A percentile compares a stretch with the other conserved stretches of the same genome.
Evolutionary conservation across 768 basidiomycete species (phyloP).

Genomic region (Russula olivacea): DNA sequence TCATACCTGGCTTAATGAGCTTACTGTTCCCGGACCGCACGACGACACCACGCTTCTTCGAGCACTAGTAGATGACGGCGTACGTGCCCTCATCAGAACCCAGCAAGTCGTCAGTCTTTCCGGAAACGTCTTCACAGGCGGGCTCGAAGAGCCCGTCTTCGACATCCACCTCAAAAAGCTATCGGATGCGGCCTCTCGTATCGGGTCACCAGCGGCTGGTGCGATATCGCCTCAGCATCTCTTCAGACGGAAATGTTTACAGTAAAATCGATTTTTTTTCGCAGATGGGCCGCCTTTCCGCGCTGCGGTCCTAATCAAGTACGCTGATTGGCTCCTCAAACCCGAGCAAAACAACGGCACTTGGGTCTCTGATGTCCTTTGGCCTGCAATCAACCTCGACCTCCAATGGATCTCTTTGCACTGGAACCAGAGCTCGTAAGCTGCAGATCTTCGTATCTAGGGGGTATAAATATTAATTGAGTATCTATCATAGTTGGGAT

Average conservation of each 20-base stretch:
- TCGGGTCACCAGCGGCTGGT: slow-evolving; percentile 16
- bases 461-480: background rate
- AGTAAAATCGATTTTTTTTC: background rate
- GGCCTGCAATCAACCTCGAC: slow-evolving; percentile 17
- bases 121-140: slow-evolving; percentile 16
- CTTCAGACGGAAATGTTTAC: background rate
- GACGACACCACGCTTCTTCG: slow-evolving; percentile 12
- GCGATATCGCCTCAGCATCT: background rate
- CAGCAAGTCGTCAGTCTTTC: slow-evolving; percentile 17
- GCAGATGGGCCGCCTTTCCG: slow-evolving; percentile 15
- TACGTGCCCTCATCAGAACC: slow-evolving; percentile 7
- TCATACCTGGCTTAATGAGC: slow-evolving; percentile 15
- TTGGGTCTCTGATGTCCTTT: slow-evolving; percentile 9
- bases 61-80: slow-evolving; percentile 9
- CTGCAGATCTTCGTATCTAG: background rate
- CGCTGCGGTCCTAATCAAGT: slow-evolving; percentile 10
- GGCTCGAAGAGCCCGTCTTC: slow-evolving; percentile 13
- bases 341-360: slow-evolving; percentile 13
- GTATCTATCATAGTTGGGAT: slow-evolving; percentile 10
- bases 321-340: slow-evolving; percentile 17
- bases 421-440: slow-evolving; percentile 22
- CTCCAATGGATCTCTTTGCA: slow-evolving; percentile 14
- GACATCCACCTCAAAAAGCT: slow-evolving; percentile 5
- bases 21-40: background rate
- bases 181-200: background rate